Evolutionary conservation across 192 early-diverging fungal genomes (phyloP).

Genomic region (Diversispora epigaea): DNA sequence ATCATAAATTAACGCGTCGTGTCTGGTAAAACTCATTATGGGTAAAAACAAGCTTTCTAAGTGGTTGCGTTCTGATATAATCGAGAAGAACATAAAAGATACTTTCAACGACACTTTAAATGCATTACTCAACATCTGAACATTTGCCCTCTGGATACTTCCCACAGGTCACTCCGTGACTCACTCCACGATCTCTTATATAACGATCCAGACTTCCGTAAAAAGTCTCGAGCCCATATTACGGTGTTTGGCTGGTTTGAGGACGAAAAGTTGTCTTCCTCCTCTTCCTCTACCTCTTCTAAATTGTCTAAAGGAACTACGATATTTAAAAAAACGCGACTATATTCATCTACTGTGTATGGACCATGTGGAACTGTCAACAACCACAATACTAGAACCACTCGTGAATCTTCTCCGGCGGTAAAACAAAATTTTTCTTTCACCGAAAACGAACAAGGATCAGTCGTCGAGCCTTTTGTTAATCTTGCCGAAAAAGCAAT

Average conservation of each 20-base stretch:
- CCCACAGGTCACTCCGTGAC: not conserved
- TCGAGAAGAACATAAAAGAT: not conserved
- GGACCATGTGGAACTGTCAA: not conserved
- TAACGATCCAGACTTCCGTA: not conserved
- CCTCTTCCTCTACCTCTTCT: not conserved
- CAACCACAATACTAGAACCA: not conserved
- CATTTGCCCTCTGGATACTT: not conserved
- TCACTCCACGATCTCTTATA: constrained; percentile 9
- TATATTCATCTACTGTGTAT: not conserved
- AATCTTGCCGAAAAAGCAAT: not conserved
- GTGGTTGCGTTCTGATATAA: not conserved
- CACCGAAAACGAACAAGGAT: not conserved
- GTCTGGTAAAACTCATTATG: not conserved
- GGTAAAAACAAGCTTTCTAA: not conserved
- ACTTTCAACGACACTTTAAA: not conserved
- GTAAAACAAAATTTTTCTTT: constrained; percentile 2
- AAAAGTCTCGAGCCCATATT: constrained; percentile 7
- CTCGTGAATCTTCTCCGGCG: not conserved
- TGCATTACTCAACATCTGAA: not conserved
- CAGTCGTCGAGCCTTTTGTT: too few relatives aligned
- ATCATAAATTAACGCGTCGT: too few relatives aligned
- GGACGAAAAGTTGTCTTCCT: constrained; percentile 11
- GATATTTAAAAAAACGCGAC: too few relatives aligned
- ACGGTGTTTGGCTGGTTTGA: constrained; percentile 9
- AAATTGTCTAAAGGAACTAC: not conserved